A percentile compares a stretch with the other conserved stretches of the same genome.
Evolutionary conservation across 2,329 filamentous ascomycete species (phyloP).

Genomic region (Colletotrichum coccodes): DNA sequence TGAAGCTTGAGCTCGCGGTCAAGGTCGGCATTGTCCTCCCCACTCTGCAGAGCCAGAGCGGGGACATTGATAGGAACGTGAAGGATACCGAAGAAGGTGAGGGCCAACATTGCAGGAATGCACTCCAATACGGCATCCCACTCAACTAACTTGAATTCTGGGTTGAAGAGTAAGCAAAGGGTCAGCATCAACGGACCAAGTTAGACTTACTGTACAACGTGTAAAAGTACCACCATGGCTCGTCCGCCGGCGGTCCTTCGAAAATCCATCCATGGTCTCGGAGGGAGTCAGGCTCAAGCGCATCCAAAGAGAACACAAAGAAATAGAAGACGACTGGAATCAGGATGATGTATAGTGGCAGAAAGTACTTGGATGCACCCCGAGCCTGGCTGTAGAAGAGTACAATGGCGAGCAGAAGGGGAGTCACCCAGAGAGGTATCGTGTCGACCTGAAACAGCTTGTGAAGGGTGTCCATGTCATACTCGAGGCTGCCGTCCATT

Average conservation of each 20-base stretch:
- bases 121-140: constrained; percentile 87
- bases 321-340: constrained; percentile 84
- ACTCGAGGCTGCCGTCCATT: constrained; percentile 85
- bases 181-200: not conserved
- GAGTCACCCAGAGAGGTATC: constrained; percentile 83
- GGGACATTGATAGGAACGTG: constrained; percentile 99
- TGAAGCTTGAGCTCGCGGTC: constrained; percentile 93
- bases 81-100: constrained; percentile 97
- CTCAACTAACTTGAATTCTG: constrained; percentile 83
- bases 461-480: constrained; percentile 79
- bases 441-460: constrained; percentile 80
- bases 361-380: constrained; percentile 83
- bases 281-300: constrained; percentile 73
- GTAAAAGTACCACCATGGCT: constrained; percentile 98
- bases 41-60: constrained; percentile 87
- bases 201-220: constrained; percentile 83
- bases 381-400: constrained; percentile 82
- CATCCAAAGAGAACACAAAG: constrained; percentile 75
- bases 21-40: constrained; percentile 91
- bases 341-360: constrained; percentile 85
- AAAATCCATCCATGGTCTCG: constrained; percentile 90
- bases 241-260: constrained; percentile 81
- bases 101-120: constrained; percentile 92
- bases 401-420: constrained; percentile 78
- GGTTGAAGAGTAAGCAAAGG: constrained; percentile 35